phyloP scores from a whole-genome alignment of 2,329 filamentous ascomycete species.

The Rutstroemia sydowiana region DNA sequence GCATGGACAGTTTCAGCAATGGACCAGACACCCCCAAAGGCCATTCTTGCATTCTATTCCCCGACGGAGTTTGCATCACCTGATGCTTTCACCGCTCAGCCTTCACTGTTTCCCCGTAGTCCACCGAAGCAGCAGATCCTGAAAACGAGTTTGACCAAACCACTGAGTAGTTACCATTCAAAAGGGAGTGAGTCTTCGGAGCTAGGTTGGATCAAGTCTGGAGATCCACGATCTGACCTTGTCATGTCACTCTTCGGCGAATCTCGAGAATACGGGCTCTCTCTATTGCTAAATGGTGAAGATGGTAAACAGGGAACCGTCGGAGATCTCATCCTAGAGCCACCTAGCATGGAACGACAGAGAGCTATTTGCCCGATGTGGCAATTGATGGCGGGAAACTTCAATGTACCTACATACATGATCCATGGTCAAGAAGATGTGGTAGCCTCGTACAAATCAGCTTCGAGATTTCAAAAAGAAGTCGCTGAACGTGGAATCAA shows the following conservation, averaged over 20 bases:
- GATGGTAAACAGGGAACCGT: no score
- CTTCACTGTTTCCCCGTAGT: no score
- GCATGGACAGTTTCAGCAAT: conserved; percentile 31
- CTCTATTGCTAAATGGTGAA: conserved; percentile 1
- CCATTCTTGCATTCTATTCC: conserved; percentile 40
- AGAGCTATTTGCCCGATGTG: background rate
- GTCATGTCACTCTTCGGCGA: conserved; percentile 2
- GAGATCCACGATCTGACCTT: conserved; percentile 3
- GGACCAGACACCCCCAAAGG: conserved; percentile 33
- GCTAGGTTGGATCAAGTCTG: conserved; percentile 1
- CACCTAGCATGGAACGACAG: background rate
- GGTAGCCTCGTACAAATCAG: background rate
- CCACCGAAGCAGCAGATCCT: no score
- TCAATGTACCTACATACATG: background rate
- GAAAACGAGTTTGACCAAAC: background rate
- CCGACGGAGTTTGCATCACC: conserved; percentile 16
- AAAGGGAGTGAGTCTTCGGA: background rate
- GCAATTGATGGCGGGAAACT: background rate
- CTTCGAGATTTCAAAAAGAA: background rate
- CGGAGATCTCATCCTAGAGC: background rate
- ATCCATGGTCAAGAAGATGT: background rate
- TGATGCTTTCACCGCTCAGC: no score
- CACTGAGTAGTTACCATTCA: background rate
- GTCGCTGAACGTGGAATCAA: background rate
- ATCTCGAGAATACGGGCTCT: background rate